Base-by-base conservation (phyloP, 805 yeast genomes). In the Barnettozyma populi region DNA sequence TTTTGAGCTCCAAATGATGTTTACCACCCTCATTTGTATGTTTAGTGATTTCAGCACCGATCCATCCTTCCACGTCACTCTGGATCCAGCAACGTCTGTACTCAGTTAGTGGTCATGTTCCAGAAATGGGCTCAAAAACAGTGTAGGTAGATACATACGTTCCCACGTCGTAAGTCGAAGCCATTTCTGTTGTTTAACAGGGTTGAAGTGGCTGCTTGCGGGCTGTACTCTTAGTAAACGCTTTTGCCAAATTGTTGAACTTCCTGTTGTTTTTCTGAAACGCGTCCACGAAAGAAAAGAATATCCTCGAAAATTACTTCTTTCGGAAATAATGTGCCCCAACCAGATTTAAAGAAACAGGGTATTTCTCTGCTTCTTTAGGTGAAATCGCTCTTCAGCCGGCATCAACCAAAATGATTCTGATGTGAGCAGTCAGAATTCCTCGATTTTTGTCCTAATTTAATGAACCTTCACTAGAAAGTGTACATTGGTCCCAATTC, bases 31-130 rank as follows among this genome's bases (percentile, higher is more conserved):
- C 66, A 10, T 70, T 63, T 13, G 72, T 68, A 44, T 71, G 70
- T 45, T 71, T 72, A 18, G 73, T 69, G 42, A 84, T 81, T 50
- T 79, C 81, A 36, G 80, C 84, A 23, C 88, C 90, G 10, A 82
- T 66, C 89, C 90, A 84, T 7, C 90, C 92, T 51, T 74, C 71
- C 39, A 72, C 71, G 43, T 77, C 80, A 63, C 81, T 85, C 13
- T 88, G 89, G 59, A 79, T 76, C 92, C 90, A 84, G 63, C 90
- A 84, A 55, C 86, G 83, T 60, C 84, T 79, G 47, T 35, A 8
- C 5, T 11, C 14, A 7, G 61, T 58, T 57, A 57, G 61, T 75
- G 74, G 18, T 19, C 18, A 21, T 3, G 10, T 36, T 14, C 21
- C 37, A 35, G 16, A 29, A 29, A 7, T 4, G 32, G 32, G 16